A percentile compares a stretch with the other conserved stretches of the same genome.
phyloP scores from a whole-genome alignment of 169 alveolate genomes.

The Plasmodium vivax region DNA sequence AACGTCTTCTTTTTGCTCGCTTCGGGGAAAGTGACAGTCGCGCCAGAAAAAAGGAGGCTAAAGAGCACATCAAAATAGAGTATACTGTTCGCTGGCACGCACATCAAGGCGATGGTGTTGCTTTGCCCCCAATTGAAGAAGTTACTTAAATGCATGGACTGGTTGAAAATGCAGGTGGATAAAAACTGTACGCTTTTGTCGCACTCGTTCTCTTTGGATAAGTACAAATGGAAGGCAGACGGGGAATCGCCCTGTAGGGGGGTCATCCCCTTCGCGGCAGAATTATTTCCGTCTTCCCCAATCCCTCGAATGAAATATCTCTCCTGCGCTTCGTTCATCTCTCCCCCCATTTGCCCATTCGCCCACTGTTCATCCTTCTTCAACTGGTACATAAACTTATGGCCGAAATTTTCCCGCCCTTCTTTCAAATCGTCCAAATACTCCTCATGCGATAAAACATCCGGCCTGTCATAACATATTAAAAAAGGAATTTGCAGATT shows the following conservation, averaged over 20 bases:
- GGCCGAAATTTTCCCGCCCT: conserved; percentile 31
- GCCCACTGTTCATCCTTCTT: background rate
- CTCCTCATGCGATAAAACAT: conserved; percentile 53
- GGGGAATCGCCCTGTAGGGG: background rate
- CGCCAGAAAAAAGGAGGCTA: conserved; percentile 26
- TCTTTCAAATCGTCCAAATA: conserved; percentile 57
- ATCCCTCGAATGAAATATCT: background rate
- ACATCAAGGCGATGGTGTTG: conserved; percentile 14
- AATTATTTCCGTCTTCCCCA: background rate
- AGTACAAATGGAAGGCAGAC: conserved; percentile 18
- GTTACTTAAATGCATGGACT: background rate
- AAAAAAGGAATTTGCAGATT: conserved; percentile 68
- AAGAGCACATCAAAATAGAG: conserved; percentile 50
- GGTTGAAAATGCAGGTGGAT: conserved; percentile 23
- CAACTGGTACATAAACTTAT: conserved; percentile 1
- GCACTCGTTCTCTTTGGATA: conserved; percentile 68
- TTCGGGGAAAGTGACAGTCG: conserved; percentile 49
- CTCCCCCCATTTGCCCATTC: background rate
- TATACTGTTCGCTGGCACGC: conserved; percentile 62
- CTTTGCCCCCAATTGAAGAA: background rate
- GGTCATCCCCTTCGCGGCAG: background rate
- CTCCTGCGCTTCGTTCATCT: background rate
- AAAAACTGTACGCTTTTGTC: conserved; percentile 52
- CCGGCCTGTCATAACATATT: conserved; percentile 72
- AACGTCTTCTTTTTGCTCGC: conserved; percentile 14